A percentile compares a stretch with the other conserved stretches of the same genome.
phyloP scores from a whole-genome alignment of 2,329 filamentous ascomycete species.

The Monosporascus sp. region DNA sequence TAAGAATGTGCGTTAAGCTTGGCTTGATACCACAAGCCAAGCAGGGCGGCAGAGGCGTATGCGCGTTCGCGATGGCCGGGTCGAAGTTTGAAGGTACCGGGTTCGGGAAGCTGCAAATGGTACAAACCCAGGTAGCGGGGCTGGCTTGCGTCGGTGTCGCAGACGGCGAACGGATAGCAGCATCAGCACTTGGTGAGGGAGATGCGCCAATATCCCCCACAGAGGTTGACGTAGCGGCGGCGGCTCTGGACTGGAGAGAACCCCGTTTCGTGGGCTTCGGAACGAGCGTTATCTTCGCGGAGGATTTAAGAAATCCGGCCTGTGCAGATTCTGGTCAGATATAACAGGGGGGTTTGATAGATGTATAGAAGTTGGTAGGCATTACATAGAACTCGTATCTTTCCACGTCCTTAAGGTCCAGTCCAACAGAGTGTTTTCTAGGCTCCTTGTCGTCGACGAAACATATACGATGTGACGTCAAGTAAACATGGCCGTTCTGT shows the following conservation, averaged over 20 bases:
- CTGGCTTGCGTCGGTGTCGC: conserved; percentile 44
- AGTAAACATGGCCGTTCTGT: conserved; percentile 92
- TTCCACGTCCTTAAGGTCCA: conserved; percentile 89
- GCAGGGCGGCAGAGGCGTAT: conserved; percentile 80
- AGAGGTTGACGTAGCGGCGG: conserved; percentile 40
- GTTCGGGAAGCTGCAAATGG: conserved; percentile 93
- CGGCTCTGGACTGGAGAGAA: conserved; percentile 50
- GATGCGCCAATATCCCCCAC: conserved; percentile 40
- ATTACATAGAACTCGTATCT: conserved; percentile 81
- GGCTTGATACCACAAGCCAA: conserved; percentile 93
- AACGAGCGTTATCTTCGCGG: conserved; percentile 83
- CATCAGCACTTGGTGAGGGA: conserved; percentile 17
- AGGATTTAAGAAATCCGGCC: conserved; percentile 93
- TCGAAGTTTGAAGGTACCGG: conserved; percentile 92
- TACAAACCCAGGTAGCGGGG: conserved; percentile 87
- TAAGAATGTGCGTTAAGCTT: conserved; percentile 73
- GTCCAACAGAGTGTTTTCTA: conserved; percentile 73
- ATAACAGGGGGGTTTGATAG: neutral
- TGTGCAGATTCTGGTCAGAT: conserved; percentile 30
- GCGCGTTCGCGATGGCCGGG: conserved; percentile 69
- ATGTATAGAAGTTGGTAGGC: neutral
- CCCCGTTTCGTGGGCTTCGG: conserved; percentile 72
- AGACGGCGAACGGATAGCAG: conserved; percentile 36
- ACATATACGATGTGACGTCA: conserved; percentile 92
- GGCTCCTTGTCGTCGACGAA: conserved; percentile 90